phyloP scores from a whole-genome alignment of 768 basidiomycete species.

The Phlebiopsis flavidoalba region DNA sequence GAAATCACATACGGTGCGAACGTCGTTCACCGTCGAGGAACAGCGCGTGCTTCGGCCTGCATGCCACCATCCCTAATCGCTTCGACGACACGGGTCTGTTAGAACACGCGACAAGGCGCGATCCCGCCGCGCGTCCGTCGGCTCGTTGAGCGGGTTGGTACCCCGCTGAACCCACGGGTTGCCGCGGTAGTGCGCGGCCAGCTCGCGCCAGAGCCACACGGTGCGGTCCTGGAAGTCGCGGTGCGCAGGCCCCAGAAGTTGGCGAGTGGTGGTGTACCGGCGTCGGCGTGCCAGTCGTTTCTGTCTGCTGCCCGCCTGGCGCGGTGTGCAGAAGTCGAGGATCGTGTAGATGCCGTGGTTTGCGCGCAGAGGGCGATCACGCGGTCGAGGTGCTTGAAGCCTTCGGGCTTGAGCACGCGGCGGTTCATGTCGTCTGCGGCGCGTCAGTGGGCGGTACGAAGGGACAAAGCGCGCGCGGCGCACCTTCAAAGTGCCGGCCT shows the following conservation, averaged over 20 bases:
- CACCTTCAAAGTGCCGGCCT: conserved; percentile 71
- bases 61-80: too few species aligned
- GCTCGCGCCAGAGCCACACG: conserved; percentile 72
- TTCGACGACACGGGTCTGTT: conserved; percentile 63
- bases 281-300: conserved; percentile 76
- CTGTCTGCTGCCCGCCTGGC: conserved; percentile 60
- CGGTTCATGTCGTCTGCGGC: conserved; percentile 69
- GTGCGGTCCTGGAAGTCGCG: conserved; percentile 81
- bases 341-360: conserved; percentile 77
- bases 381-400: conserved; percentile 81
- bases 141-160: conserved; percentile 87
- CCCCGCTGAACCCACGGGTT: conserved; percentile 81
- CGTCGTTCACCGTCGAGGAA: conserved; percentile 84
- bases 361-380: conserved; percentile 73
- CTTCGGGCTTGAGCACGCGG: conserved; percentile 66
- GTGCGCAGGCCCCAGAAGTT: conserved; percentile 71
- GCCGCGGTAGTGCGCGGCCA: conserved; percentile 69
- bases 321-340: conserved; percentile 72
- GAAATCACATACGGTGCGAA: conserved; percentile 77
- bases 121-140: conserved; percentile 59
- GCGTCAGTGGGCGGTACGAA: conserved; percentile 7
- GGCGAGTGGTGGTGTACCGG: conserved; percentile 56
- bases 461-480: background rate
- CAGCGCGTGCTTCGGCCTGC: conserved; percentile 64
- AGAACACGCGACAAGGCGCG: conserved; percentile 59